These are phyloP conservation scores for Debaryomycetaceae sp. DNA, from an alignment of 1,139 yeast genomes.

Conservation along the genomic window DNA sequence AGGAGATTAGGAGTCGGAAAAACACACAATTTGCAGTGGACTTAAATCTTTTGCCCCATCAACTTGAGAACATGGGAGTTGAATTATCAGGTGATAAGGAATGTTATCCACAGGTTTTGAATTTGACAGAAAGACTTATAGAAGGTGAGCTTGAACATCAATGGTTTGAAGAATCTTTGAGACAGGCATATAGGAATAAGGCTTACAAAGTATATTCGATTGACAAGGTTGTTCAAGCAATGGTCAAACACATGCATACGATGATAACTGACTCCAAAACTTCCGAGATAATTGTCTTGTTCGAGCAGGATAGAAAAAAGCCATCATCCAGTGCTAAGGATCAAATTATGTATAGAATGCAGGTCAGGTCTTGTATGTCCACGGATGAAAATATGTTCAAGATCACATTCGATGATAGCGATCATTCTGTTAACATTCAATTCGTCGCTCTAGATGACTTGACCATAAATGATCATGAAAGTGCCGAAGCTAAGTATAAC, in stretches of 20 bases:
- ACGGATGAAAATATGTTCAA: slow-evolving; percentile 91
- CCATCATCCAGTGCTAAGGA: slow-evolving; percentile 72
- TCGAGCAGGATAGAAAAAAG: slow-evolving; percentile 72
- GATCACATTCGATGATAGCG: slow-evolving; percentile 60
- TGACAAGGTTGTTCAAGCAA: slow-evolving; percentile 87
- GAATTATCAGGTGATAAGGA: slow-evolving; percentile 63
- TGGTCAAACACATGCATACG: slow-evolving; percentile 83
- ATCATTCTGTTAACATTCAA: slow-evolving; percentile 63
- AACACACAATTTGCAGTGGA: slow-evolving; percentile 86
- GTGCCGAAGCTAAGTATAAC: slow-evolving; percentile 81
- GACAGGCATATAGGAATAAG: slow-evolving; percentile 91
- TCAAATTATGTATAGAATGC: slow-evolving; percentile 87
- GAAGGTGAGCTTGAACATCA: slow-evolving; percentile 93
- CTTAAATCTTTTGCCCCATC: slow-evolving; percentile 76
- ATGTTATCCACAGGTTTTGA: slow-evolving; percentile 74
- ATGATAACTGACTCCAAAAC: slow-evolving; percentile 80
- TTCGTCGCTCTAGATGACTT: slow-evolving; percentile 85
- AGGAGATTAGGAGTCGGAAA: slow-evolving; percentile 64
- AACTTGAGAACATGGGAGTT: slow-evolving; percentile 76
- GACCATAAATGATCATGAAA: slow-evolving; percentile 73
- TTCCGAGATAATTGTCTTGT: slow-evolving; percentile 74
- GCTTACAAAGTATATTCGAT: slow-evolving; percentile 91
- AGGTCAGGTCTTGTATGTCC: slow-evolving; percentile 76
- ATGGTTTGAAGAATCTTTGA: slow-evolving; percentile 91
- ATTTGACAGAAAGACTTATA: slow-evolving; percentile 69